Evolutionary conservation across 257 asterid species (phyloP).

Genomic region (Ocimum tenuiflorum): DNA sequence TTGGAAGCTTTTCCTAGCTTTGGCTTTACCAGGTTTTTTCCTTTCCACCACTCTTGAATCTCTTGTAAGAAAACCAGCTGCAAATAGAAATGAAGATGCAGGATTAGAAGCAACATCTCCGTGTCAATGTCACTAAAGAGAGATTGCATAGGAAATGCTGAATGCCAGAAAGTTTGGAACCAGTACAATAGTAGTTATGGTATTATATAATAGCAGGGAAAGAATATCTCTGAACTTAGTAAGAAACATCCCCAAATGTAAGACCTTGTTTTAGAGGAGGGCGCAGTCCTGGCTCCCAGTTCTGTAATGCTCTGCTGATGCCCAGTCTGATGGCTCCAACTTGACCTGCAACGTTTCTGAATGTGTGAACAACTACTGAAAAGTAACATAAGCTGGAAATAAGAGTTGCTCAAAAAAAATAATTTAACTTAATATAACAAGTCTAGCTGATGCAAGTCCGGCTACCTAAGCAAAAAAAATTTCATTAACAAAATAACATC

Average conservation of each 20-base stretch:
- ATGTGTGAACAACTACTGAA: neutral
- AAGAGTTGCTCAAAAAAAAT: neutral
- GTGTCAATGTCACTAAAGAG: neutral
- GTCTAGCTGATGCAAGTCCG: neutral
- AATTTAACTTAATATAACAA: too few relatives aligned
- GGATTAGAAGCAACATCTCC: neutral
- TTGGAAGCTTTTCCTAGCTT: conserved; percentile 96
- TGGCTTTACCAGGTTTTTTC: conserved; percentile 95
- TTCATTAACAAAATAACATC: neutral
- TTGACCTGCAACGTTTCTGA: conserved; percentile 59
- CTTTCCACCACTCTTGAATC: conserved; percentile 94
- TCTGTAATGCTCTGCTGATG: conserved; percentile 85
- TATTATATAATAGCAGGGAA: neutral
- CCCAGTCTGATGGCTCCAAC: conserved; percentile 94
- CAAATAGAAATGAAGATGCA: conserved; percentile 4
- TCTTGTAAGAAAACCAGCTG: conserved; percentile 91
- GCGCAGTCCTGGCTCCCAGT: conserved; percentile 90
- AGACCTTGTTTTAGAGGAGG: conserved; percentile 87
- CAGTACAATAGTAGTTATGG: too few relatives aligned
- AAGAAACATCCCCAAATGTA: conserved; percentile 4
- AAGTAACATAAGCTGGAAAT: neutral
- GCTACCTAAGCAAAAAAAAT: neutral
- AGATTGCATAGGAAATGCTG: neutral
- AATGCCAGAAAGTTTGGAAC: too few relatives aligned
- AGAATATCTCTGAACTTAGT: neutral